phyloP scores from a whole-genome alignment of 208 protist genomes.

The Leishmania major region DNA sequence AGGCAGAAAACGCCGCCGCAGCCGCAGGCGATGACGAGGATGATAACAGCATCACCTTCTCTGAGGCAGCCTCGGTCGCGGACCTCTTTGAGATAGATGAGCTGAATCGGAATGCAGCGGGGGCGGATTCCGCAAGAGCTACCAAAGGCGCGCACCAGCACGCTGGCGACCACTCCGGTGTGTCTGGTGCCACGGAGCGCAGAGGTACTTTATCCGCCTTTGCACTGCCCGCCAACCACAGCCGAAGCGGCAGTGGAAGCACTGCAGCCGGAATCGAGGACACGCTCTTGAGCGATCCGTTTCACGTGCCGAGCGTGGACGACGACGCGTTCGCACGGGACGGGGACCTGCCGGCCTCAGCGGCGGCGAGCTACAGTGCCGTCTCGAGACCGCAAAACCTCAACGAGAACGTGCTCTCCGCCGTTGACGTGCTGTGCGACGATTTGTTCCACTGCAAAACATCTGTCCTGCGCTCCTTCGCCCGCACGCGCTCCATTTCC shows the following conservation, averaged over 20 bases:
- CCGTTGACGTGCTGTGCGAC: constrained; percentile 87
- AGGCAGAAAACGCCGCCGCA: background rate
- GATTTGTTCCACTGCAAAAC: constrained; percentile 90
- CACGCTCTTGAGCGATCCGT: constrained; percentile 23
- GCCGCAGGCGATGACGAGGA: background rate
- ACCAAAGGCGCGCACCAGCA: background rate
- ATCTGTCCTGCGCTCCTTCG: constrained; percentile 78
- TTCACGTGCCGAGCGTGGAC: constrained; percentile 38
- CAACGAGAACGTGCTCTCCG: constrained; percentile 59
- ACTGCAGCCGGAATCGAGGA: background rate
- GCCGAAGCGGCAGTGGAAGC: background rate
- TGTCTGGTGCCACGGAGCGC: background rate
- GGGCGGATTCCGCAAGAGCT: background rate
- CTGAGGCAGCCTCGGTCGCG: constrained; percentile 1
- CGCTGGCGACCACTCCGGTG: background rate
- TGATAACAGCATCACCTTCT: constrained; percentile 29
- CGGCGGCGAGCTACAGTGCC: background rate
- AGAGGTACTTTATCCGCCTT: background rate
- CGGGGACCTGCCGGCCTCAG: constrained; percentile 21
- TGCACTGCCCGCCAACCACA: background rate
- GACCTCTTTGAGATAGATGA: constrained; percentile 24
- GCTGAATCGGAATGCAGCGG: background rate
- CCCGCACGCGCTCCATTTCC: constrained; percentile 58
- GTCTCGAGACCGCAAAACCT: constrained; percentile 2
- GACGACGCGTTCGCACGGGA: constrained; percentile 36